Conservation (phyloP, 441 rosid species). For the Euphorbia schlechtendalii region DNA sequence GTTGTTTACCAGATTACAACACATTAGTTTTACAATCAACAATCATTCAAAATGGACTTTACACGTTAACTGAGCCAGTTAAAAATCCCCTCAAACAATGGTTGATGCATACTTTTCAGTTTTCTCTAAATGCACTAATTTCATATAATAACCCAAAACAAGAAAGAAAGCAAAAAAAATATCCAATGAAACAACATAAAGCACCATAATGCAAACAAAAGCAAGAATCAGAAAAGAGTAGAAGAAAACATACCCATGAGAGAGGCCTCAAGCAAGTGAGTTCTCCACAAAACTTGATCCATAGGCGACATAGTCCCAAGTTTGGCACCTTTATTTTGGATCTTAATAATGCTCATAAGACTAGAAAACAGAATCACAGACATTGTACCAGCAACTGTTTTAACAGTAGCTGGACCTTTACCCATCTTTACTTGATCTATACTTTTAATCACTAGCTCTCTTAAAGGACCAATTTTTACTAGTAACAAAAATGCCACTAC, state of each 20-base stretch:
- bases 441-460: slow-evolving; percentile 83
- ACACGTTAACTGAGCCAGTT: not conserved
- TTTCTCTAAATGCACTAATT: not conserved
- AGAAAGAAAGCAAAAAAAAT: not conserved
- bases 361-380: slow-evolving; percentile 75
- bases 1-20: not conserved
- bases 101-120: not conserved
- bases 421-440: slow-evolving; percentile 83
- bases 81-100: not conserved
- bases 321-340: slow-evolving; percentile 96
- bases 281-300: slow-evolving; percentile 99
- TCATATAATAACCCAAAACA: not conserved
- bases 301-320: slow-evolving; percentile 98
- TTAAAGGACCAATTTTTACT: slow-evolving; percentile 82
- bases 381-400: slow-evolving; percentile 87
- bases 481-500: slow-evolving; percentile 57
- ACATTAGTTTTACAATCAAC: not conserved
- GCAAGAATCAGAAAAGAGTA: not conserved
- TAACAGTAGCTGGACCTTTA: slow-evolving; percentile 84
- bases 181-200: not conserved
- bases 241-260: slow-evolving; percentile 56
- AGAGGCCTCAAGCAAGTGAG: slow-evolving; percentile 95
- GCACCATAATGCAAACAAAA: slow-evolving; percentile 1
- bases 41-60: not conserved
- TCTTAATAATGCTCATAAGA: slow-evolving; percentile 82